These are phyloP conservation scores for Fusarium sp. DNA, from an alignment of 2,329 filamentous ascomycete species.

Conservation along the genomic window DNA sequence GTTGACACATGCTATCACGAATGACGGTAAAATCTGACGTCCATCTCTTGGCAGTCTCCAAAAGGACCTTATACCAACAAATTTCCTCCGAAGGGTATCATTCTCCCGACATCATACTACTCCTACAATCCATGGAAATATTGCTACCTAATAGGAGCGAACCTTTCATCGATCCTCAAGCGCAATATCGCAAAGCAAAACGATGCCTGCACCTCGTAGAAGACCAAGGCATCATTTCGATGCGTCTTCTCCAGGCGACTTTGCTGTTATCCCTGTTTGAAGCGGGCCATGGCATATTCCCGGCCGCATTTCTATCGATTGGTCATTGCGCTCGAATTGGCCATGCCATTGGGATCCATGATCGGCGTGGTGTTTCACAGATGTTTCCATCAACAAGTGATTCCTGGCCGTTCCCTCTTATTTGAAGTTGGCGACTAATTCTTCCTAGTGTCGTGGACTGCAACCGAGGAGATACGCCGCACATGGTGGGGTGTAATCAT, in stretches of 20 bases:
- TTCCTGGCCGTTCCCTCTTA: neutral
- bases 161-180: neutral
- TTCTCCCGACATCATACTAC: slow-evolving; percentile 1
- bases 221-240: slow-evolving; percentile 1
- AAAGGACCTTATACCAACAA: slow-evolving; percentile 8
- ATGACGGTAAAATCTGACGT: neutral
- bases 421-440: neutral
- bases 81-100: slow-evolving; percentile 2
- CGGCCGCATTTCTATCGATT: slow-evolving; percentile 7
- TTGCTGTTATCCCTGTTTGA: slow-evolving; percentile 9
- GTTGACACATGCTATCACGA: neutral
- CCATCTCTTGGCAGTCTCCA: slow-evolving; percentile 3
- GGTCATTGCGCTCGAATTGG: slow-evolving; percentile 11
- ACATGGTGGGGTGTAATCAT: slow-evolving; percentile 17
- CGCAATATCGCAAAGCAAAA: slow-evolving; percentile 1
- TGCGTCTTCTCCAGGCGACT: slow-evolving; percentile 4
- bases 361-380: slow-evolving; percentile 2
- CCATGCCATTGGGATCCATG: slow-evolving; percentile 14
- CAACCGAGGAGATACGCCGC: slow-evolving; percentile 16
- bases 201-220: slow-evolving; percentile 1
- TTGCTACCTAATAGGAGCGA: neutral
- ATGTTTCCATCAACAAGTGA: slow-evolving; percentile 14
- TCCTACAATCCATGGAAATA: slow-evolving; percentile 11
- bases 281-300: slow-evolving; percentile 9
- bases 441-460: slow-evolving; percentile 15